Evolutionary conservation across 2,329 filamentous ascomycete genomes (phyloP).

Genomic region (Aspergillus costaricaensis): DNA sequence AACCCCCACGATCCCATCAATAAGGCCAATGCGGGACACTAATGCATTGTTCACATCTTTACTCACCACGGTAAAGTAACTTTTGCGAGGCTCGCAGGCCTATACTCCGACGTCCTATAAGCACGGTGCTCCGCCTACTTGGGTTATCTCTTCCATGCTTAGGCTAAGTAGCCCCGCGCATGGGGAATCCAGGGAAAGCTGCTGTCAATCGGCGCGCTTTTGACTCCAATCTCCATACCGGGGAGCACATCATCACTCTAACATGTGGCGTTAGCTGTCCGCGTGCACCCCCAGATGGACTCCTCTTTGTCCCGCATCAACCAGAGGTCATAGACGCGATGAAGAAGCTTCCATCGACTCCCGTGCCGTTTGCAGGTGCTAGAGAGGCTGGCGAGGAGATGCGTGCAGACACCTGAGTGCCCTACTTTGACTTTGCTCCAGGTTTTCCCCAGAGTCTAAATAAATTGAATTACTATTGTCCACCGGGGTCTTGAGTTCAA

Average conservation of each 20-base stretch:
- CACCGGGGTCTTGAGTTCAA: background rate
- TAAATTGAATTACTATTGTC: constrained; percentile 1
- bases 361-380: constrained; percentile 14
- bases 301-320: constrained; percentile 7
- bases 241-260: constrained; percentile 18
- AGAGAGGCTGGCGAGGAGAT: background rate
- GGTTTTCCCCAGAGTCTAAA: constrained; percentile 5
- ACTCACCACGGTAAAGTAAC: background rate
- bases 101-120: background rate
- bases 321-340: constrained; percentile 16
- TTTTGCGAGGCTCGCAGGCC: background rate
- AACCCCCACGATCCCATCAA: constrained; percentile 1
- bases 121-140: background rate
- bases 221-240: background rate
- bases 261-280: constrained; percentile 15
- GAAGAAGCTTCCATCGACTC: constrained; percentile 15
- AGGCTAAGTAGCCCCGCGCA: background rate
- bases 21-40: constrained; percentile 1
- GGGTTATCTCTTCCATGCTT: background rate
- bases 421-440: constrained; percentile 4
- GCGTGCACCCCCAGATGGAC: constrained; percentile 12
- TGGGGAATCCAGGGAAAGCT: background rate
- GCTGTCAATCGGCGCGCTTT: background rate
- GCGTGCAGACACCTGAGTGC: constrained; percentile 3
- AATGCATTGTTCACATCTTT: constrained; percentile 1